Evolutionary conservation across 805 yeast species (phyloP), one percentile per base, ranked within the genome.

Genomic region (Metschnikowia reukaufii): DNA sequence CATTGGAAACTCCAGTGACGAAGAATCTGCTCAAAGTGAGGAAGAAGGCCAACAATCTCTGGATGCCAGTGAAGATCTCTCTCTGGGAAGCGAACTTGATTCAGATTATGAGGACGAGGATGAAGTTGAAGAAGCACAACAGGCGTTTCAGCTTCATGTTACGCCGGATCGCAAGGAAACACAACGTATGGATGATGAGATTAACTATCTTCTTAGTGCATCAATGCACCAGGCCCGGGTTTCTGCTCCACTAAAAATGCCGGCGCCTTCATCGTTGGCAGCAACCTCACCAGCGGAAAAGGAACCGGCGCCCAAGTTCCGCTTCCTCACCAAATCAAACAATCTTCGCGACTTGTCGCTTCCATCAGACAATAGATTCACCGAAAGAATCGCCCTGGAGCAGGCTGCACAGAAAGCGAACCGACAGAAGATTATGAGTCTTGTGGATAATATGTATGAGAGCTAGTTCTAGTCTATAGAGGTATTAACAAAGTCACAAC

Each of bases 291-390:
- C 9, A 42, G 49, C 39, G 65, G 76, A 23, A 61, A 77, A 20
- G 13, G 44, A 38, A 6, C 35, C 37, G 2, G 38, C 49, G 20
- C 33, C 40, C 36, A 33, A 41, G 12, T 84, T 84, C 60, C 76
- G 79, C 3, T 71, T 85, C 45, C 61, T 85, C 44, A 77, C 84
- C 7, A 80, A 74, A 53, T 64, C 72, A 21, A 86, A 83, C 17
- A 76, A 75, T 55, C 65, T 78, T 1, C 73, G 74, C 41, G 72
- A 67, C 29, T 59, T 85, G 20, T 63, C 60, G 4, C 63, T 86
- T 30, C 89, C 90, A 0, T 64, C 73, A 1, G 70, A 79, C 49
- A 75, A 76, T 20, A 76, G 70, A 45, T 76, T 86, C 59, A 84
- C 81, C 0, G 71, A 76, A 29, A 75, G 73, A 25, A 74, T 83